Conservation (phyloP, 305 asterid genomes). For the Fraxinus baroniana region DNA sequence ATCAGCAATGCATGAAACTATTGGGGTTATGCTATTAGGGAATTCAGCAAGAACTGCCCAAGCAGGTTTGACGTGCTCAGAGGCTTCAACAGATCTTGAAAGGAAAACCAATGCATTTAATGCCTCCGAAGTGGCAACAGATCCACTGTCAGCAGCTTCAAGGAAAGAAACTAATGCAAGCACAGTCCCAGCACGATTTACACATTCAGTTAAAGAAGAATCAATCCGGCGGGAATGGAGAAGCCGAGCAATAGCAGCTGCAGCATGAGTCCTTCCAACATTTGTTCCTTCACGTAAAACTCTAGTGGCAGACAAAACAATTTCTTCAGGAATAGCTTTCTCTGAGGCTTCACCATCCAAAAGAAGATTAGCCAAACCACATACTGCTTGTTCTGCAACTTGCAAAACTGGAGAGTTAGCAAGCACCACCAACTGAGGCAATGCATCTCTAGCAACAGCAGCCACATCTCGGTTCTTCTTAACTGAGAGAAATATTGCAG, state of each 20-base stretch:
- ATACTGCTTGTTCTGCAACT: constrained; percentile 94
- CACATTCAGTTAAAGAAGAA: constrained; percentile 61
- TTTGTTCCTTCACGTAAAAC: constrained; percentile 78
- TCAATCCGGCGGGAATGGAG: constrained; percentile 72
- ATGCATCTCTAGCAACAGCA: constrained; percentile 69
- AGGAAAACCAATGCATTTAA: constrained; percentile 83
- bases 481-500: constrained; percentile 87
- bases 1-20: constrained; percentile 84
- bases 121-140: constrained; percentile 78
- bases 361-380: constrained; percentile 95
- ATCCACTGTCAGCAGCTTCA: constrained; percentile 64
- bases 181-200: constrained; percentile 83
- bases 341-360: constrained; percentile 81
- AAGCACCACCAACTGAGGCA: constrained; percentile 66
- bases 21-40: constrained; percentile 74
- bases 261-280: constrained; percentile 75
- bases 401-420: constrained; percentile 69
- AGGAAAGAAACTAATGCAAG: constrained; percentile 90
- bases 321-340: constrained; percentile 73
- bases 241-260: constrained; percentile 93
- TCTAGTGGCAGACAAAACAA: constrained; percentile 79
- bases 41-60: constrained; percentile 90
- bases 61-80: constrained; percentile 73
- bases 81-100: constrained; percentile 58
- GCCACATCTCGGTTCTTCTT: constrained; percentile 86